These are phyloP conservation scores for Zygoascus biomembranicola DNA, from an alignment of 805 yeast species.

Conservation along the genomic window DNA sequence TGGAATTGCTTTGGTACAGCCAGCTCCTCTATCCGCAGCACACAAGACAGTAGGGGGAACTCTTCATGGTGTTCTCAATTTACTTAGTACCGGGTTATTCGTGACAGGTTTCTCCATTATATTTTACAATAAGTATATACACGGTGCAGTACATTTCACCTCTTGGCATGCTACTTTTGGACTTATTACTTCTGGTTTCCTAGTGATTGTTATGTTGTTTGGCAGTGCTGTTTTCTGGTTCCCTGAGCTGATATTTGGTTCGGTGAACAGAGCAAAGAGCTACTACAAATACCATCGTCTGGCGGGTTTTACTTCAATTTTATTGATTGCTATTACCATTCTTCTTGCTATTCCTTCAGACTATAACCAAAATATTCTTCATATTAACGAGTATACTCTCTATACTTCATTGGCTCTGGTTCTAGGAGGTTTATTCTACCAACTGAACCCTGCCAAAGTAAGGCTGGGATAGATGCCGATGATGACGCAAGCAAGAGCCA, in stretches of 20 bases:
- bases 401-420: conserved; percentile 8
- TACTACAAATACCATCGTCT: conserved; percentile 25
- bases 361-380: conserved; percentile 15
- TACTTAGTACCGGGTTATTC: conserved; percentile 13
- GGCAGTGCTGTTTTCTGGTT: conserved; percentile 24
- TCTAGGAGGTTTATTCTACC: conserved; percentile 6
- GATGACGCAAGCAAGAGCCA: no score
- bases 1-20: conserved; percentile 23
- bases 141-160: conserved; percentile 19
- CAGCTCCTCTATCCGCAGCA: conserved; percentile 15
- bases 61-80: conserved; percentile 22
- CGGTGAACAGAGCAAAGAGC: conserved; percentile 19
- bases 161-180: conserved; percentile 25
- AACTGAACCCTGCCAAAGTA: conserved; percentile 9
- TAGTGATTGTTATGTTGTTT: conserved; percentile 14
- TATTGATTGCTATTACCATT: conserved; percentile 12
- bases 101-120: conserved; percentile 17
- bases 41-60: conserved; percentile 21
- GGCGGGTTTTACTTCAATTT: conserved; percentile 18
- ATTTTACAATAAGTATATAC: conserved; percentile 20
- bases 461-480: not conserved
- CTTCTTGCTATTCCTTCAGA: conserved; percentile 16
- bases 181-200: conserved; percentile 13
- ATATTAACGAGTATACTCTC: conserved; percentile 9
- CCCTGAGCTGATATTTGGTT: conserved; percentile 21